A percentile compares a stretch with the other conserved stretches of the same genome.
Evolutionary conservation across 331 rosid genomes (phyloP).

Genomic region (Cucumis variabilis): DNA sequence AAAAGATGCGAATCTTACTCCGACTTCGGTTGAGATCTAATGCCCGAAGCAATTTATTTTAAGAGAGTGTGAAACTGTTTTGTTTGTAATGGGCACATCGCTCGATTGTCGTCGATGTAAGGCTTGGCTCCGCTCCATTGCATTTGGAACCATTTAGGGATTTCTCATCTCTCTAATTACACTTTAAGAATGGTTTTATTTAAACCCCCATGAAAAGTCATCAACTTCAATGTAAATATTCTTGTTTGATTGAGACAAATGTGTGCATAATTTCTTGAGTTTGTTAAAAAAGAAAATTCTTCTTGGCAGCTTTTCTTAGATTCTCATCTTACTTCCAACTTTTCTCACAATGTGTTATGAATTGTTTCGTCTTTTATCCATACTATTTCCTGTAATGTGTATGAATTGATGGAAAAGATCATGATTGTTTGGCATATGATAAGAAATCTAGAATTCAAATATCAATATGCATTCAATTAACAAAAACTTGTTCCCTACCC

Average conservation of each 20-base stretch:
- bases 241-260: constrained; percentile 24
- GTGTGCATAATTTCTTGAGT: constrained; percentile 14
- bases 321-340: neutral
- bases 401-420: neutral
- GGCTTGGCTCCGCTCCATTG: neutral
- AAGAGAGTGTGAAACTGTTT: constrained; percentile 22
- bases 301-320: constrained; percentile 9
- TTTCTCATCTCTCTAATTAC: constrained; percentile 27
- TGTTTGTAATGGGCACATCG: constrained; percentile 18
- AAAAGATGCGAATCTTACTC: constrained; percentile 6
- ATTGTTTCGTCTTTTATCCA: neutral
- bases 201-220: constrained; percentile 17
- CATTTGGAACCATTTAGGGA: constrained; percentile 35
- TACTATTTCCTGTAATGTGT: neutral
- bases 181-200: constrained; percentile 19
- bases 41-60: neutral
- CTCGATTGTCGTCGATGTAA: constrained; percentile 18
- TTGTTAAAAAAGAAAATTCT: neutral
- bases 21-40: neutral
- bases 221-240: constrained; percentile 16
- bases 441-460: constrained; percentile 1
- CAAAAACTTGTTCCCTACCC: too few species aligned
- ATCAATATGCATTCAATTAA: neutral
- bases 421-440: neutral
- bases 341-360: neutral